Conservation (phyloP, 2,329 filamentous ascomycete species). For the Penicillium sp. region DNA sequence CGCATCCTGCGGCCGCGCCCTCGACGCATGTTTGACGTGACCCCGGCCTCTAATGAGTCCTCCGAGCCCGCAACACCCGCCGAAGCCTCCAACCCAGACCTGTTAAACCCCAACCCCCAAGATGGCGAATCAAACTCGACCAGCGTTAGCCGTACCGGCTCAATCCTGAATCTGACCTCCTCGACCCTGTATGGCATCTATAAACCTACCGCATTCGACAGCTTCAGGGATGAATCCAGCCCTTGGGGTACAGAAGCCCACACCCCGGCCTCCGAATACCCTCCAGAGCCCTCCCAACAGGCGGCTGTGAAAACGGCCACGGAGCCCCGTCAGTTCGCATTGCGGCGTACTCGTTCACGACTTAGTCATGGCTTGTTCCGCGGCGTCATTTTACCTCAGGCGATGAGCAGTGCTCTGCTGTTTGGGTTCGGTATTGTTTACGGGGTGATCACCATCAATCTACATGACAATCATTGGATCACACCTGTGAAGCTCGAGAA, state of each 20-base stretch:
- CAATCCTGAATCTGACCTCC: constrained; percentile 82
- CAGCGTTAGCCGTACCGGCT: constrained; percentile 70
- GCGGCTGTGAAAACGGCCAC: constrained; percentile 42
- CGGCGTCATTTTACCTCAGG: constrained; percentile 57
- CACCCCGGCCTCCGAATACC: constrained; percentile 60
- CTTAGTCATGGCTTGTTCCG: constrained; percentile 44
- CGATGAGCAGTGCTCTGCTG: constrained; percentile 65
- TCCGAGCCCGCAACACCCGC: constrained; percentile 47
- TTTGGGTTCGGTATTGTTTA: constrained; percentile 82
- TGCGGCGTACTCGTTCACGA: constrained; percentile 39
- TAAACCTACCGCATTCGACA: constrained; percentile 65
- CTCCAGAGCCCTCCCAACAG: constrained; percentile 31
- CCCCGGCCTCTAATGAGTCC: constrained; percentile 50
- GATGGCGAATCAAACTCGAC: constrained; percentile 36
- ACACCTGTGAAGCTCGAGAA: constrained; percentile 65
- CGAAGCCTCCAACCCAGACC: constrained; percentile 40
- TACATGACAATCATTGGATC: constrained; percentile 71
- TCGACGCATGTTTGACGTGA: constrained; percentile 70
- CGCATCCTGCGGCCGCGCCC: constrained; percentile 71
- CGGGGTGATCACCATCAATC: constrained; percentile 76
- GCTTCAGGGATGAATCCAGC: constrained; percentile 63
- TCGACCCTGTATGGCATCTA: constrained; percentile 94
- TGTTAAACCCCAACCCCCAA: constrained; percentile 35
- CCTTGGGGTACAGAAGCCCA: constrained; percentile 80
- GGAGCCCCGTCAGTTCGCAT: constrained; percentile 31